phyloP scores from a whole-genome alignment of 2,329 filamentous ascomycete species.

The Aspergillus sp. region DNA sequence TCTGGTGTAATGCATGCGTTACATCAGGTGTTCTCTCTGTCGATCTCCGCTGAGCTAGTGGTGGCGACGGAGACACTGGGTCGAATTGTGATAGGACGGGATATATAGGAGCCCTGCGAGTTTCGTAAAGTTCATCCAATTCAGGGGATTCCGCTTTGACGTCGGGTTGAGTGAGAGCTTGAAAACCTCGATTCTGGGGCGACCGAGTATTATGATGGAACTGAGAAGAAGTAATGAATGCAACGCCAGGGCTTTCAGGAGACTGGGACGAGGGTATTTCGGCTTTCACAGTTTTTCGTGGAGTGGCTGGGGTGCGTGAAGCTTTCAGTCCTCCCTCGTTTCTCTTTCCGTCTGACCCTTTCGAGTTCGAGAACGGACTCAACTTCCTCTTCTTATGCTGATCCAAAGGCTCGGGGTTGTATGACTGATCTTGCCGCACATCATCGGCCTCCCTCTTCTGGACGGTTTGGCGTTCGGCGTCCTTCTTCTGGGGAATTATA shows the following conservation, averaged over 20 bases:
- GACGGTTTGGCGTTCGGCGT: neutral
- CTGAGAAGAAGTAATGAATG: constrained; percentile 42
- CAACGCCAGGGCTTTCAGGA: constrained; percentile 46
- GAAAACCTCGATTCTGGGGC: constrained; percentile 27
- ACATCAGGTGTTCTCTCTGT: neutral
- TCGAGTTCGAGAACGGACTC: constrained; percentile 15
- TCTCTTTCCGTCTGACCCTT: constrained; percentile 1
- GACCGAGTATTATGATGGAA: constrained; percentile 35
- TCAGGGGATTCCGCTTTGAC: constrained; percentile 30
- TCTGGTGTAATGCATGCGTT: neutral
- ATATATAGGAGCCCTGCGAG: constrained; percentile 11
- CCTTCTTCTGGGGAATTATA: constrained; percentile 25
- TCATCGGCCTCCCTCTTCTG: neutral
- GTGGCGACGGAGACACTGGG: neutral
- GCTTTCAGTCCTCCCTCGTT: neutral
- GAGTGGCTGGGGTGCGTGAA: constrained; percentile 33
- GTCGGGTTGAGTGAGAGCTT: neutral
- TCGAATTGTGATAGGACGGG: neutral
- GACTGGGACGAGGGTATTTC: constrained; percentile 51
- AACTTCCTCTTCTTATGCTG: constrained; percentile 30
- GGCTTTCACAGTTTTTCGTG: constrained; percentile 34
- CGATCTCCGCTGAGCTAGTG: neutral
- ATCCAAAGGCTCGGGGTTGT: constrained; percentile 10
- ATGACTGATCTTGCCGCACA: neutral
- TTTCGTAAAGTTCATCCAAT: neutral